Evolutionary conservation across 768 basidiomycete species (phyloP).

Genomic region (Mycena capillaripes): DNA sequence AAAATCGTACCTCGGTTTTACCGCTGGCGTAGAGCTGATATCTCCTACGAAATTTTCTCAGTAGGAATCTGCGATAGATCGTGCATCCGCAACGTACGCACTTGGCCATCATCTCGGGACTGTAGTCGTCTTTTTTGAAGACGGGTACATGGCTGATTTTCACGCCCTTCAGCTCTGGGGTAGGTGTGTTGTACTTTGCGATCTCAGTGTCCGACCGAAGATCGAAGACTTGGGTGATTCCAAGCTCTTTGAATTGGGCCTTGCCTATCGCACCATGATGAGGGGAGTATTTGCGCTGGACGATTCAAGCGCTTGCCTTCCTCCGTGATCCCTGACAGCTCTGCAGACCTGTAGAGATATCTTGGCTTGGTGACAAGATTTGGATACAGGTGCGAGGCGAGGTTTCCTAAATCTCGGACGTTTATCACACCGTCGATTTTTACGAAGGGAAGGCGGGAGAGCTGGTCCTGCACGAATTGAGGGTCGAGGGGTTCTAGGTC

Average conservation of each 20-base stretch:
- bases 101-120: conserved; percentile 88
- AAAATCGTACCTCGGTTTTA: conserved; percentile 75
- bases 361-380: conserved; percentile 69
- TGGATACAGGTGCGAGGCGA: conserved; percentile 61
- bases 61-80: conserved; percentile 36
- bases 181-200: conserved; percentile 75
- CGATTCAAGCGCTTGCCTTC: conserved; percentile 63
- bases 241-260: conserved; percentile 67
- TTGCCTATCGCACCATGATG: conserved; percentile 60
- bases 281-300: neutral
- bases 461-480: conserved; percentile 69
- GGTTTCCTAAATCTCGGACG: conserved; percentile 78
- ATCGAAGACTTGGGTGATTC: conserved; percentile 80
- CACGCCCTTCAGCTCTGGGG: conserved; percentile 75
- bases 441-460: conserved; percentile 81
- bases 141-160: conserved; percentile 74
- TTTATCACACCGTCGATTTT: conserved; percentile 81
- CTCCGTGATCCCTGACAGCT: conserved; percentile 77
- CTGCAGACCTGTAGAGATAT: conserved; percentile 77
- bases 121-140: conserved; percentile 82
- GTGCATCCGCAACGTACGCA: conserved; percentile 62
- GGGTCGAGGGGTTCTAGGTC: conserved; percentile 78
- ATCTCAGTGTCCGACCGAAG: conserved; percentile 87
- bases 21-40: conserved; percentile 85
- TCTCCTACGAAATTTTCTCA: conserved; percentile 57